Evolutionary conservation across 169 alveolate genomes (phyloP), one percentile per base, ranked within the genome.

Genomic region (Toxoplasma gondii): DNA sequence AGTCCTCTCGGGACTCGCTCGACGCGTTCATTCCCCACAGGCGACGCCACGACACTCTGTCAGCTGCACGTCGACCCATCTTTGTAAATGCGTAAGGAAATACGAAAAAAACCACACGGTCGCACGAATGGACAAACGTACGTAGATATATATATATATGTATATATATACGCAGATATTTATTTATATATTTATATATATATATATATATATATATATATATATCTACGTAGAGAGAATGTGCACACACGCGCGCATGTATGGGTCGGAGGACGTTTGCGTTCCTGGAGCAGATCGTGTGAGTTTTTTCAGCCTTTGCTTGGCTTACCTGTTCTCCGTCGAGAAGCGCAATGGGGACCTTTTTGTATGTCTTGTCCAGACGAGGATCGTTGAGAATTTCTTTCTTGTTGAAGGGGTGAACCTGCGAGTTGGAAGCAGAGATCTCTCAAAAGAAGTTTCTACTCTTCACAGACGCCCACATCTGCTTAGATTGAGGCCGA

Each of bases 261-360:
- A 1, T 1, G 12, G 17, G 43, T 74, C 44, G 22, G 84, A 12
- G 38, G 1, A 24, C 9, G 41, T 36, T 9, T 1, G 45, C 27
- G 84, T 74, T 34, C 45, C 41, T 22, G 24, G 1, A 31, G 41
- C 49, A 19, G 7, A 17, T 74, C 27, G 1, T 12, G n/a, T 49
- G 58, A 7, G 58, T 49, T 49, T 49, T 49, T 49, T 49, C 58
- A 12, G 22, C 12, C 22, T 49, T 12, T 49, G 58, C 58, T 12
- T 49, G 39, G 19, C 43, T 74, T 44, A 74, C 84, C 22, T 74
- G 84, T 36, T 74, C n/a, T 27, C 84, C 84, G 39, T 74, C 84
- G 7, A 74, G 22, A 41, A 74, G n/a, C 84, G 84, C 84, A n/a
- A 74, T 74, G 27, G 84, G 84, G 27, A 74, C 84, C 44, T 74